phyloP scores from a whole-genome alignment of 2,329 filamentous ascomycete genomes.

The Penicillium janthinellum region DNA sequence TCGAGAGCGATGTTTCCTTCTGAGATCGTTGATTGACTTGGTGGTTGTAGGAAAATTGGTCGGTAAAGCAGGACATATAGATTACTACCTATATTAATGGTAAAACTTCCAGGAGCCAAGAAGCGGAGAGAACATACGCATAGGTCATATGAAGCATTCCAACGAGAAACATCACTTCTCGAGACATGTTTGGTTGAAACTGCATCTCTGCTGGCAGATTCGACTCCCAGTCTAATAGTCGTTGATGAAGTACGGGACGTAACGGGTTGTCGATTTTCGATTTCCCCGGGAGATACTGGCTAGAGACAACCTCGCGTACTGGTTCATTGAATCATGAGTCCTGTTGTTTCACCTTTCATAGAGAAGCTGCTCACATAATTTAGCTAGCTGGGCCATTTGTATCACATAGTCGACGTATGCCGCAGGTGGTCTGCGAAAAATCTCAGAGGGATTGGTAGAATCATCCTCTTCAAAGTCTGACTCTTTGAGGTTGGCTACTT shows the following conservation, averaged over 20 bases:
- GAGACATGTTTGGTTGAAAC: constrained; percentile 33
- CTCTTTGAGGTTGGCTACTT: constrained; percentile 43
- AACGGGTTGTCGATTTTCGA: constrained; percentile 25
- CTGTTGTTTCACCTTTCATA: too few species aligned
- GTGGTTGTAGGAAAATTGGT: constrained; percentile 43
- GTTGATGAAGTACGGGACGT: constrained; percentile 30
- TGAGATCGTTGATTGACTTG: constrained; percentile 27
- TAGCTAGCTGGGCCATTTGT: constrained; percentile 44
- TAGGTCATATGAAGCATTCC: constrained; percentile 50
- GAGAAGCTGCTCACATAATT: constrained; percentile 32
- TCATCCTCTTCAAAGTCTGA: constrained; percentile 43
- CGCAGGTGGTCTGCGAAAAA: constrained; percentile 35
- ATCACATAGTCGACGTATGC: constrained; percentile 39
- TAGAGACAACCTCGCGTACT: constrained; percentile 44
- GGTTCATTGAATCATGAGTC: not conserved
- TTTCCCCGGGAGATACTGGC: constrained; percentile 36
- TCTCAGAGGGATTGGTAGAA: constrained; percentile 23
- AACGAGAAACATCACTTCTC: constrained; percentile 41
- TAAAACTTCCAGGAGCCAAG: too few species aligned
- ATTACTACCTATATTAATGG: constrained; percentile 34
- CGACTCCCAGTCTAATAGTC: constrained; percentile 46
- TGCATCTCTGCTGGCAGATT: constrained; percentile 39
- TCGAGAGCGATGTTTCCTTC: constrained; percentile 48
- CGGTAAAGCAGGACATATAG: constrained; percentile 51
- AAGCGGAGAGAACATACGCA: constrained; percentile 35